Conservation (phyloP, 176 grass and related monocot species). For the Canna indica region DNA sequence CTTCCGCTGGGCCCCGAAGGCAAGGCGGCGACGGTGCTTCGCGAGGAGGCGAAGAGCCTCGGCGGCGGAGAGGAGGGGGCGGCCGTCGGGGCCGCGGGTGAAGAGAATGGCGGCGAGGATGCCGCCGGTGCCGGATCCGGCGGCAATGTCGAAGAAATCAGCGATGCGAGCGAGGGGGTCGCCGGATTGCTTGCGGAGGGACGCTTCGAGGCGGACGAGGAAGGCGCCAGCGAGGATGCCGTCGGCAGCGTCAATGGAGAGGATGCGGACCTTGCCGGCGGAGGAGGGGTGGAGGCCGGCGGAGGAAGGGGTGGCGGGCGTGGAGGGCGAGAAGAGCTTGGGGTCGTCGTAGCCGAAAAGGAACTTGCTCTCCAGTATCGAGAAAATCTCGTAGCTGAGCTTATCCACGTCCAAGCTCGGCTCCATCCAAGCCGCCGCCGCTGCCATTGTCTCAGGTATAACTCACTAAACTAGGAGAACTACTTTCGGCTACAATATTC, state of each 20-base stretch:
- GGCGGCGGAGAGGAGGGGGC: slow-evolving; percentile 2
- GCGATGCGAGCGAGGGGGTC: slow-evolving; percentile 1
- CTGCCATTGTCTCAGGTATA: background rate
- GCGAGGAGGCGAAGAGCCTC: slow-evolving; percentile 14
- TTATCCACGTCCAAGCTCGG: slow-evolving; percentile 13
- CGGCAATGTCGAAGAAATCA: slow-evolving; percentile 17
- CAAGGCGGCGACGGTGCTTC: slow-evolving; percentile 9
- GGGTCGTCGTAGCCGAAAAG: slow-evolving; percentile 4
- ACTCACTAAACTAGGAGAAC: background rate
- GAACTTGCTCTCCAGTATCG: slow-evolving; percentile 21
- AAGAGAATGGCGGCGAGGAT: slow-evolving; percentile 14
- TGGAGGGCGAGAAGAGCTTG: background rate
- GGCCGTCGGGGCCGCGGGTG: slow-evolving; percentile 14
- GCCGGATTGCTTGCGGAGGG: slow-evolving; percentile 12
- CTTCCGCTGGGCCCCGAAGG: slow-evolving; percentile 1
- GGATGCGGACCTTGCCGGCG: slow-evolving; percentile 2
- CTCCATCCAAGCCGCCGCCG: slow-evolving; percentile 15
- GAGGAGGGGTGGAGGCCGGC: background rate
- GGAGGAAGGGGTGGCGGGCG: background rate
- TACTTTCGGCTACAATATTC: background rate
- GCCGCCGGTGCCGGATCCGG: slow-evolving; percentile 13
- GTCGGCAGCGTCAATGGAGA: slow-evolving; percentile 19
- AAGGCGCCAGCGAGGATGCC: slow-evolving; percentile 12
- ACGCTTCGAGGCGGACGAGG: slow-evolving; percentile 15
- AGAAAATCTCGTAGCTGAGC: slow-evolving; percentile 18